phyloP scores from a whole-genome alignment of 805 yeast genomes.

The Saccharomycopsis javanensis region DNA sequence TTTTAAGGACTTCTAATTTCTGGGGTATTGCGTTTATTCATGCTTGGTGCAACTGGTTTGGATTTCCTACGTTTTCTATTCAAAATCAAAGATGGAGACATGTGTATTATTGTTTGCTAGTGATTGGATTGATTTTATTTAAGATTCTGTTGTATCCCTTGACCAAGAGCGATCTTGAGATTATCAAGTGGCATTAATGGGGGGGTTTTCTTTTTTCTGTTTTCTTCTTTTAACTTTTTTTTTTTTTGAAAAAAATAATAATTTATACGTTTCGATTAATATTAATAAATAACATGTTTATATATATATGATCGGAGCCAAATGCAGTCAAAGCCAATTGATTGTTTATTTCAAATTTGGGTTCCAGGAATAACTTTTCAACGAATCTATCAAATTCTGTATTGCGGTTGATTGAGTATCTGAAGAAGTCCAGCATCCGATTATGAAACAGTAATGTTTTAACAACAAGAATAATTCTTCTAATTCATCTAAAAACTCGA shows the following conservation, averaged over 20 bases:
- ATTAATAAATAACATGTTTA: too few species aligned
- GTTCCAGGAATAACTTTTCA: neutral
- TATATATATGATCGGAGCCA: too few species aligned
- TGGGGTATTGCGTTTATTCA: slow-evolving; percentile 55
- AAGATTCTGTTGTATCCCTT: slow-evolving; percentile 23
- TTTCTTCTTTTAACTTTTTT: too few species aligned
- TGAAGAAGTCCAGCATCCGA: slow-evolving; percentile 13
- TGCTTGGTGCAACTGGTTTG: slow-evolving; percentile 57
- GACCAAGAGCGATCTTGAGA: slow-evolving; percentile 22
- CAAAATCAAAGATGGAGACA: slow-evolving; percentile 24
- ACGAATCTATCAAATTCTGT: neutral
- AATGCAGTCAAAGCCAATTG: too few species aligned
- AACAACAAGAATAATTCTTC: slow-evolving; percentile 60
- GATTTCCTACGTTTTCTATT: slow-evolving; percentile 41
- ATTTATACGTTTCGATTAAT: too few species aligned
- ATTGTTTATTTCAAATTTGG: neutral
- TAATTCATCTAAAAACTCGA: slow-evolving; percentile 66
- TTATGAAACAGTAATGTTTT: slow-evolving; percentile 45
- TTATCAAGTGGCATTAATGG: slow-evolving; percentile 18
- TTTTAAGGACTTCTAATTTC: slow-evolving; percentile 41
- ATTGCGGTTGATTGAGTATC: neutral
- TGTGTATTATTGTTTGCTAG: slow-evolving; percentile 32
- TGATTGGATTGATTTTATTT: slow-evolving; percentile 37
- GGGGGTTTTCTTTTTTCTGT: too few species aligned
- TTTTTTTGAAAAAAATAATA: too few species aligned